phyloP scores from a whole-genome alignment of 495 filamentous ascomycete species.

The Podospora bellae-mahoneyi region DNA sequence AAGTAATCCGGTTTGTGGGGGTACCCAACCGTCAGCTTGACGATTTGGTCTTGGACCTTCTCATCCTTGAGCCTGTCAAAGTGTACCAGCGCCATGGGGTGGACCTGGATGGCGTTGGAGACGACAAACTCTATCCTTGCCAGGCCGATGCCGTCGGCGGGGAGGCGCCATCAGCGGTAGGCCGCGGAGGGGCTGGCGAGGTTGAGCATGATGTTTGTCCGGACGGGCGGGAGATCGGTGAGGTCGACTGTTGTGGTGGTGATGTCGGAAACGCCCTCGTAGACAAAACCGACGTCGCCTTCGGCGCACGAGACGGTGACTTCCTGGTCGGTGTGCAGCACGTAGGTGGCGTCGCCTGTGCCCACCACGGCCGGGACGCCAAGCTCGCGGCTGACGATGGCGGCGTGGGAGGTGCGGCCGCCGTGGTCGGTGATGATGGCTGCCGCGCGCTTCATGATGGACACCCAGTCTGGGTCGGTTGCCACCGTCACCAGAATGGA shows the following conservation, averaged over 20 bases:
- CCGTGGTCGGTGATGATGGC: constrained; percentile 41
- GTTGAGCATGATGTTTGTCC: constrained; percentile 24
- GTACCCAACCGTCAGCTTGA: constrained; percentile 32
- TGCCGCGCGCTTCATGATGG: constrained; percentile 38
- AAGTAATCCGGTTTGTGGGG: constrained; percentile 37
- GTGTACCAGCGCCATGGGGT: constrained; percentile 38
- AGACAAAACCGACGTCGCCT: constrained; percentile 37
- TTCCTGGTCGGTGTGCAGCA: constrained; percentile 37
- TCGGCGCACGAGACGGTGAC: constrained; percentile 42
- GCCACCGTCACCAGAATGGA: constrained; percentile 33
- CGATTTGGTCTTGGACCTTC: constrained; percentile 30
- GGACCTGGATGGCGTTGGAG: constrained; percentile 29
- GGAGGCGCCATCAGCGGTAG: constrained; percentile 32
- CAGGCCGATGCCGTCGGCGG: constrained; percentile 28
- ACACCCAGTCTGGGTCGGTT: constrained; percentile 42
- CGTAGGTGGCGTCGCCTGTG: constrained; percentile 32
- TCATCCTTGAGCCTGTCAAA: constrained; percentile 31
- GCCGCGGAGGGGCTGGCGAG: constrained; percentile 36
- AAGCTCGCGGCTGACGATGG: constrained; percentile 41
- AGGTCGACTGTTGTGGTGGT: constrained; percentile 30
- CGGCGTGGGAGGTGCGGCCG: constrained; percentile 41
- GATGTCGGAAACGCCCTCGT: constrained; percentile 33
- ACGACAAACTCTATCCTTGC: constrained; percentile 29
- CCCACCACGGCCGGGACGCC: constrained; percentile 38
- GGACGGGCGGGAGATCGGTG: constrained; percentile 8